Conservation (phyloP, 192 early-diverging fungal genomes). For the Spizellomyces sp. region DNA sequence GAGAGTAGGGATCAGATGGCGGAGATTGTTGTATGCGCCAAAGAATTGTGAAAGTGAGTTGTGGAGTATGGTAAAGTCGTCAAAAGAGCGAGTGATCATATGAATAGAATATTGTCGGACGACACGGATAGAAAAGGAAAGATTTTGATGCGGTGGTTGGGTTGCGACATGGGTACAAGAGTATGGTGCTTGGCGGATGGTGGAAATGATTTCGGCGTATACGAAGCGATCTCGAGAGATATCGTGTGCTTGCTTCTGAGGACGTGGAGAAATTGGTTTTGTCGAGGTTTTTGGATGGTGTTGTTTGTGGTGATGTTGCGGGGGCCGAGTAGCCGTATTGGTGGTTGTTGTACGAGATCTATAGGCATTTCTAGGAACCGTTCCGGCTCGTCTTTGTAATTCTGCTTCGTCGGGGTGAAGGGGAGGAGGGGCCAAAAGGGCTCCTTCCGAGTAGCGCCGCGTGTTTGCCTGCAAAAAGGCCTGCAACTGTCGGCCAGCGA, state of each 20-base stretch:
- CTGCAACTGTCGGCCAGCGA: neutral
- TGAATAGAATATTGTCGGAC: neutral
- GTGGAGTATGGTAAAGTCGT: conserved; percentile 16
- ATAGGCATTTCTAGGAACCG: conserved; percentile 20
- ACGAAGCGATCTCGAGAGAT: neutral
- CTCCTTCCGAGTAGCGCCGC: conserved; percentile 5
- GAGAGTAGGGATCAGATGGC: neutral
- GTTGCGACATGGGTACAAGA: neutral
- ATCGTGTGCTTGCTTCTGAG: neutral
- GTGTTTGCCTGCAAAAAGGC: neutral
- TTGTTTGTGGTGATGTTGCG: neutral
- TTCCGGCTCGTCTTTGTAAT: conserved; percentile 6
- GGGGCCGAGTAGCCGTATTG: neutral
- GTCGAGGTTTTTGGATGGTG: neutral
- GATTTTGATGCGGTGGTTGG: neutral
- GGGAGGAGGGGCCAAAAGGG: neutral
- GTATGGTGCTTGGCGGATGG: neutral
- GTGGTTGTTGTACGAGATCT: neutral
- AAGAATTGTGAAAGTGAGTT: conserved; percentile 15
- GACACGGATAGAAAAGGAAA: neutral
- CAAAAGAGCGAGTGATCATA: conserved; percentile 15
- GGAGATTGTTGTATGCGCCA: neutral
- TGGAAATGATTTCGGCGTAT: neutral
- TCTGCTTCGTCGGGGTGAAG: neutral
- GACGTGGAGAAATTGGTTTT: neutral